Base-by-base conservation (phyloP, 2,329 filamentous ascomycete genomes). In the Didymella exigua region DNA sequence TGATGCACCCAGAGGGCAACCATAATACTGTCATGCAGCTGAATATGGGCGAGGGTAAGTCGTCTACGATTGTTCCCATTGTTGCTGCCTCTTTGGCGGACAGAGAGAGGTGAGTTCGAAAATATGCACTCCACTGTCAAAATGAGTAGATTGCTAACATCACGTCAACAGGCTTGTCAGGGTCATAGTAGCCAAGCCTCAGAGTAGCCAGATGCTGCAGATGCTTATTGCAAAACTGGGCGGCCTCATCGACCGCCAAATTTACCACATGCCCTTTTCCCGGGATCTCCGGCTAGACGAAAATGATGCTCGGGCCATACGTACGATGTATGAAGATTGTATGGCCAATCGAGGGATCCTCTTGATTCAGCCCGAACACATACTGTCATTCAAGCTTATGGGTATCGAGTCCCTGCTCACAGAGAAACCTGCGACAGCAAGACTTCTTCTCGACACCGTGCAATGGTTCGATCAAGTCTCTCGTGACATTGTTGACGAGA, bases 381-480 rank as follows among this genome's bases (percentile, higher is more conserved):
- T 88, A 0, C 68, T 89, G 0, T 89, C 86, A 0, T 84, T 89
- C 42, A 79, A 87, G 58, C 75, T 89, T 0, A 84, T 87, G 77
- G 83, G 82, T 0, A 66, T 86, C 0, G 85, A 89, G 52, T 76
- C 67, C 4, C 62, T 78, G 0, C 62, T 82, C 1, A 62, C 61
- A 14, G 68, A 62, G 2, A 62, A 75, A 1, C 21, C 63, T 0
- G 18, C 38, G 0, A 18, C 77, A 3, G 79, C 78, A 0, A 41
- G 54, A 0, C 40, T 54, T 1, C 63, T 85, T 13, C 56, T 82
- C 0, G 16, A 66, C 0, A 77, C 71, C 0, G 80, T 84, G n/a
- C 21, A 71, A 0, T 82, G 78, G 57, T 73, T 87, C 23, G 69
- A 82, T 26, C 13, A 44, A 0, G 55, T 69, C 2, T 76, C 80